Evolutionary conservation across 225 moss, liverwort and hornwort genomes (phyloP), one percentile per base, ranked within the genome.

Genomic region (Thuidium tamariscinum): DNA sequence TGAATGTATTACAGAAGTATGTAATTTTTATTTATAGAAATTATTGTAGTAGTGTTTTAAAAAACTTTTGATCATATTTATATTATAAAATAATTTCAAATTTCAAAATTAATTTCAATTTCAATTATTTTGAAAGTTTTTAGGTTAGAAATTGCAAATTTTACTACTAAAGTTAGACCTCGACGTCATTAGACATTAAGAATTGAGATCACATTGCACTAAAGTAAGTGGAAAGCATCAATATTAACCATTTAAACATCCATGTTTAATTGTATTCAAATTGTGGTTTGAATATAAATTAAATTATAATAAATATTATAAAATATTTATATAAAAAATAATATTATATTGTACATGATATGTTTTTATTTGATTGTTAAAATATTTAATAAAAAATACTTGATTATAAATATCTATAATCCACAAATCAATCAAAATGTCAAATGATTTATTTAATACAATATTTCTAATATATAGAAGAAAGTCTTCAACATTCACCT

Each of bases 51-150:
- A 51, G 16, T 1, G 36, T 22, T 34, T 17, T 2, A 5, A 11
- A 8, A 8, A 20, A 6, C 5, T 21, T 30, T 25, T 13, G 4
- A 20, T 69, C 10, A 3, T 32, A 2, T 82, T 13, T 3, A 10
- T 41, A 29, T 30, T 4, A 6, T 2, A 39, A 54, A 55, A 29
- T 29, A 26, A 55, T 16, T 7, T 8, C 0, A 49, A 10, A 26
- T 36, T 3, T 16, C 1, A 10, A 19, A 25, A 12, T 26, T 3
- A 4, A 23, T 26, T 16, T 48, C 9, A 63, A 34, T 21, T 49
- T n/a, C 2, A 25, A 81, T 10, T 56, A 9, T 42, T 16, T 2
- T 1, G 3, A 0, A 44, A 9, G 1, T 5, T 2, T 26, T 44
- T 27, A 3, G 5, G 17, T 16, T 71, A 25, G 9, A 76, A 74